A percentile compares a stretch with the other conserved stretches of the same genome.
Conservation (phyloP, 2,329 filamentous ascomycete genomes). For the Biscogniauxia mediterranea region DNA sequence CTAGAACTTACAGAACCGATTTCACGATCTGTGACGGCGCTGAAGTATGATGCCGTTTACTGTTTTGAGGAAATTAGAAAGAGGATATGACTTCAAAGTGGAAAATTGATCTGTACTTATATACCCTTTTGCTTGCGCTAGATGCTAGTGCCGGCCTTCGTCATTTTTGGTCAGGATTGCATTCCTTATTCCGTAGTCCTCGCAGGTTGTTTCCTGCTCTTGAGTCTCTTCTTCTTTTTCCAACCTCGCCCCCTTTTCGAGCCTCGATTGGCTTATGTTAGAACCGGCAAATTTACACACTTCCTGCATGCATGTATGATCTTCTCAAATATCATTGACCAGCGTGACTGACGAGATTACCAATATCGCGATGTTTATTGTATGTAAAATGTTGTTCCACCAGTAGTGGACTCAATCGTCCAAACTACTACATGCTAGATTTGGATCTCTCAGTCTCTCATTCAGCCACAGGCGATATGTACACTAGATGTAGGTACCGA, state of each 20-base stretch:
- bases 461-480: no score
- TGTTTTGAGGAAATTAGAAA: neutral
- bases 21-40: neutral
- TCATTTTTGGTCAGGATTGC: neutral
- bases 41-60: neutral
- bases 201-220: neutral
- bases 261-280: neutral
- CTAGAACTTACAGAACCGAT: neutral
- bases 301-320: neutral
- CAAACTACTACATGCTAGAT: no score
- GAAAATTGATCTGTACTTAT: neutral
- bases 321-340: neutral
- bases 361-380: no score
- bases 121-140: neutral
- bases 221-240: neutral
- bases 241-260: neutral
- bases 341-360: neutral
- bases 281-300: neutral
- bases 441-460: no score
- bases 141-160: neutral
- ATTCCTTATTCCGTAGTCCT: neutral
- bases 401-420: neutral
- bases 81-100: neutral
- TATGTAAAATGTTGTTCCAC: no score
- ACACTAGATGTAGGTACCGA: neutral